These are phyloP conservation scores for Zea luxurians DNA, from an alignment of 176 grass and related monocot species.

Conservation along the genomic window DNA sequence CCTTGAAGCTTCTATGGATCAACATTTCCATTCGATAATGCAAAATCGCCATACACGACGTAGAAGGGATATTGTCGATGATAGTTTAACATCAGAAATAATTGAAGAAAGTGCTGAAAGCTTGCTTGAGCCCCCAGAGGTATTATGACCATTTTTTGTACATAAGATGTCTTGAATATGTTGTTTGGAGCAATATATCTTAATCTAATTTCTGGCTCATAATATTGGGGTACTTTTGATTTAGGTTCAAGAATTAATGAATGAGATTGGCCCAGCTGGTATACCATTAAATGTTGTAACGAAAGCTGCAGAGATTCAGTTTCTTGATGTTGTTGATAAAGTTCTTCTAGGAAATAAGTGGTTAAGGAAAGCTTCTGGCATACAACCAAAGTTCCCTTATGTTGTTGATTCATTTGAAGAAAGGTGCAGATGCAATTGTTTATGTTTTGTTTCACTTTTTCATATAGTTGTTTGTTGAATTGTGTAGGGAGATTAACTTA, in stretches of 20 bases:
- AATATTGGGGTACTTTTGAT: constrained; percentile 25
- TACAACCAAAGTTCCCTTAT: constrained; percentile 89
- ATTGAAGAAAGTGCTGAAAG: constrained; percentile 74
- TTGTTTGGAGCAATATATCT: neutral
- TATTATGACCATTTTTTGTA: constrained; percentile 39
- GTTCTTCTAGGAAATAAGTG: constrained; percentile 91
- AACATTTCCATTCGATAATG: constrained; percentile 87
- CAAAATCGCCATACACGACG: constrained; percentile 68
- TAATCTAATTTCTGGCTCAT: constrained; percentile 14
- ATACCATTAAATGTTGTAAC: constrained; percentile 82
- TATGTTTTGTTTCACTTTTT: constrained; percentile 18
- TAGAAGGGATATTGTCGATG: constrained; percentile 68
- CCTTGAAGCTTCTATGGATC: constrained; percentile 92
- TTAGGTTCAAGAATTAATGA: constrained; percentile 91
- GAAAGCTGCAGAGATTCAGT: constrained; percentile 80
- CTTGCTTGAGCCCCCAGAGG: constrained; percentile 93
- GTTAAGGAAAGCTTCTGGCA: constrained; percentile 85
- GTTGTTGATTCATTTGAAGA: constrained; percentile 98
- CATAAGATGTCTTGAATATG: constrained; percentile 4
- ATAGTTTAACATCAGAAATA: constrained; percentile 76
- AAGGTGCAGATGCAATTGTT: constrained; percentile 45
- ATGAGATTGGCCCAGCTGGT: constrained; percentile 86
- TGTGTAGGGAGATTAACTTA: constrained; percentile 12
- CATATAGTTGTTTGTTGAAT: neutral
- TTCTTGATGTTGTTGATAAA: constrained; percentile 85